A percentile compares a stretch with the other conserved stretches of the same genome.
Conservation (phyloP, 768 basidiomycete species). For the Rhodosporidiobolus odoratus region DNA sequence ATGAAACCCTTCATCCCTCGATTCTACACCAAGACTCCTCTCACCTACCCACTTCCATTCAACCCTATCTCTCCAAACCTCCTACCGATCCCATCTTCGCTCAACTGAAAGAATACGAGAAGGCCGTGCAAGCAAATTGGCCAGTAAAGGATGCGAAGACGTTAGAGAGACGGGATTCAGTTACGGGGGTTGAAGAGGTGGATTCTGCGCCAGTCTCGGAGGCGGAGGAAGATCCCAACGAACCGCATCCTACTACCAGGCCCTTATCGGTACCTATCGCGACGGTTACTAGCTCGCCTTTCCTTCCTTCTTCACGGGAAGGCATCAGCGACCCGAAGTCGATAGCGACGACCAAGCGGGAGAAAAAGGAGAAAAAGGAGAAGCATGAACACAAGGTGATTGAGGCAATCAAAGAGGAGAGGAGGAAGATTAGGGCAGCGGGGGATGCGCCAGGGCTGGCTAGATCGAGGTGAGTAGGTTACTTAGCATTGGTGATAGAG, state of each 20-base stretch:
- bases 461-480: background rate
- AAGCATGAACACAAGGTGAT: background rate
- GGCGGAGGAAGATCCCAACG: background rate
- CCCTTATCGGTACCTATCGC: background rate
- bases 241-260: background rate
- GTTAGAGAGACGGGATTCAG: too few species aligned
- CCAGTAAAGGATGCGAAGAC: background rate
- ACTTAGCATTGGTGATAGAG: too few species aligned
- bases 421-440: background rate
- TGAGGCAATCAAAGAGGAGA: background rate
- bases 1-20: background rate
- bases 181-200: too few species aligned
- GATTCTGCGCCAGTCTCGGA: too few species aligned
- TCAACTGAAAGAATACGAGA: background rate
- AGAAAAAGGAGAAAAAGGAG: background rate
- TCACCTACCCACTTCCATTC: background rate
- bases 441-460: background rate
- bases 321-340: too few species aligned
- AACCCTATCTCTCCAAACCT: background rate
- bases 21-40: background rate
- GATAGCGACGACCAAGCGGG: background rate
- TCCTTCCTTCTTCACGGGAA: background rate
- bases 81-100: background rate
- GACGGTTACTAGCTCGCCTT: background rate
- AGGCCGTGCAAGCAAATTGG: background rate